Base-by-base conservation (phyloP, 1,284 basidiomycete species). In the Xerocomus cyaneibrunnescens region DNA sequence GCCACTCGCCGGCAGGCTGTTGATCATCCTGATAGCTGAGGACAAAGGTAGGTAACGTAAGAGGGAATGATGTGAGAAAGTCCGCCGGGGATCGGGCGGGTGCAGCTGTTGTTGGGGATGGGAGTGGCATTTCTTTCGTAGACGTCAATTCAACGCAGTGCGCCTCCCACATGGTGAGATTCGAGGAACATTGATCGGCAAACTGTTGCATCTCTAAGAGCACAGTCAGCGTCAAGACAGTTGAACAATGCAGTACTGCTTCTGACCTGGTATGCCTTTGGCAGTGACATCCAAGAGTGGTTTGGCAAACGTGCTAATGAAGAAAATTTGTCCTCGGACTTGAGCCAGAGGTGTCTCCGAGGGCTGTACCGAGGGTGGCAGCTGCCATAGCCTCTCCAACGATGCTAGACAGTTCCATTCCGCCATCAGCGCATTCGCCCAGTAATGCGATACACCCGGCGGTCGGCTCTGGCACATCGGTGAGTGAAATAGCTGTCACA, bases 361-460 rank as follows among this genome's bases (percentile, higher is more conserved):
- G 22, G 80, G 75, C 53, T 77, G 76, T 32, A 89, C 78, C 1
- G 89, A 92, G n/a, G 85, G 76, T 9, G 89, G 85, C 19, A 98
- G 74, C 36, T 83, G 78, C 45, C 93, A 81, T 54, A 86, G 80
- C 57, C 82, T 79, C 68, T 97, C 94, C 7, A 96, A 78, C 16
- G 79, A 76, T 1, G 91, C 88, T 69, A 98, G 94, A 17, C 84
- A 85, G 9, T 82, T 79, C 95, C 95, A 98, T 71, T 98, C 95
- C 48, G 87, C 78, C 66, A 89, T 81, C 28, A 98, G 73, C 1
- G 91, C 92, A 7, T 83, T 78, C 5, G 93, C 93, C 94, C 94
- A 98, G 60, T 93, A 86, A 63, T 91, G 83, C 3, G 92, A 93
- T 9, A 96, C 88, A 21, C 81, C 76, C 57, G 93, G 91, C 1